These are phyloP conservation scores for Grosmannia clavigera DNA, from an alignment of 2,329 filamentous ascomycete genomes.

Conservation along the genomic window DNA sequence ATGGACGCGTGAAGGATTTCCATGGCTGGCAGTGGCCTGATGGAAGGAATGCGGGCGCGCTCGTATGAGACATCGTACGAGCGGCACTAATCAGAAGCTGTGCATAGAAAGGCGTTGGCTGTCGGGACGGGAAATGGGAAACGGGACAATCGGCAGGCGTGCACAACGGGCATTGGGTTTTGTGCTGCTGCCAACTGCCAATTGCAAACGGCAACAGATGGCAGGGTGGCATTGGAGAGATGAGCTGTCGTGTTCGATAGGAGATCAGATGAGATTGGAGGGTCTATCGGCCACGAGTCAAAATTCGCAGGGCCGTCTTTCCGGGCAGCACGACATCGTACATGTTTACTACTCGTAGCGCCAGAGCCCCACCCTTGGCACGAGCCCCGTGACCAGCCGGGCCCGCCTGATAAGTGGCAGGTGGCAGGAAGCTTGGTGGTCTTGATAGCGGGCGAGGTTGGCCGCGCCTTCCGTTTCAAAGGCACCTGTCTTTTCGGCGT, in stretches of 20 bases:
- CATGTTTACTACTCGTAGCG: too few relatives aligned
- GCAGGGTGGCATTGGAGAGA: too few relatives aligned
- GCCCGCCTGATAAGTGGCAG: neutral
- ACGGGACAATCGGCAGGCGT: too few relatives aligned
- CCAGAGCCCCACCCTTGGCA: too few relatives aligned
- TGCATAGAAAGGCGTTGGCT: too few relatives aligned
- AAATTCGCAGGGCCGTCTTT: neutral
- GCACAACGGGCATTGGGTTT: too few relatives aligned
- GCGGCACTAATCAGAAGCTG: neutral
- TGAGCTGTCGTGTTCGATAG: too few relatives aligned
- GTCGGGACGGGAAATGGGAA: too few relatives aligned
- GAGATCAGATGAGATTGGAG: too few relatives aligned
- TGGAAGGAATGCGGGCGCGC: neutral
- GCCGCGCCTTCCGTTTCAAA: neutral
- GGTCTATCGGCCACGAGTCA: too few relatives aligned
- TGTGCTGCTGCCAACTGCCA: too few relatives aligned
- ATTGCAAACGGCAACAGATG: too few relatives aligned
- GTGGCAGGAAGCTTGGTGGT: neutral
- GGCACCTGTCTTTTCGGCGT: neutral
- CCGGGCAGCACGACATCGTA: neutral
- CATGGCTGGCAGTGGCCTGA: neutral
- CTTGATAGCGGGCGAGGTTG: neutral
- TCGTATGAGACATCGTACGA: neutral
- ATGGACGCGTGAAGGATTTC: constrained; percentile 11
- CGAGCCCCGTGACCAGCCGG: neutral